Evolutionary conservation across 2,329 filamentous ascomycete species (phyloP).

Genomic region (Magnaporthales sp.): DNA sequence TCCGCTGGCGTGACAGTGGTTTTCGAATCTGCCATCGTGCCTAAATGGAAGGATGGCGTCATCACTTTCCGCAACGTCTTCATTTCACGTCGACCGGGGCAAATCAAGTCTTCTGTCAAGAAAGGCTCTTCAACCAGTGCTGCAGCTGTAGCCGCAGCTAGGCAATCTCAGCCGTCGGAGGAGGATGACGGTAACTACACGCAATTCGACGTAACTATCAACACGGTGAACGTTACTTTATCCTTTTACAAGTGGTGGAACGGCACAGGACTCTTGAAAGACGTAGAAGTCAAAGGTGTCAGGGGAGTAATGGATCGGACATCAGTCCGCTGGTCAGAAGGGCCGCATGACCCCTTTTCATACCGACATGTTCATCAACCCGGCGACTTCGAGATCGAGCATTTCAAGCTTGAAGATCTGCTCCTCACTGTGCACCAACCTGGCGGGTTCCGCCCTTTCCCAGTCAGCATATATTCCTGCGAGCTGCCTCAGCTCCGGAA

Average conservation of each 20-base stretch:
- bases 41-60: slow-evolving; percentile 88
- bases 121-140: slow-evolving; percentile 84
- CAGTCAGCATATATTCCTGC: slow-evolving; percentile 91
- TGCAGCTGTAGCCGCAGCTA: slow-evolving; percentile 75
- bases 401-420: slow-evolving; percentile 92
- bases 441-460: slow-evolving; percentile 83
- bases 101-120: slow-evolving; percentile 71
- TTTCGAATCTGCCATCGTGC: slow-evolving; percentile 96
- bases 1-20: slow-evolving; percentile 90
- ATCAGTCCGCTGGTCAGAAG: slow-evolving; percentile 62
- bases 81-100: slow-evolving; percentile 82
- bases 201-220: slow-evolving; percentile 91
- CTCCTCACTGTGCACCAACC: slow-evolving; percentile 89
- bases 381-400: slow-evolving; percentile 94
- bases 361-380: slow-evolving; percentile 82
- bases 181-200: slow-evolving; percentile 92
- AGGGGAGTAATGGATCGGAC: slow-evolving; percentile 88
- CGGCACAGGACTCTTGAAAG: slow-evolving; percentile 80
- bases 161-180: slow-evolving; percentile 33
- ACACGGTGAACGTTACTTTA: slow-evolving; percentile 89
- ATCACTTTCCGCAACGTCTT: slow-evolving; percentile 97
- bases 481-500: slow-evolving; percentile 88
- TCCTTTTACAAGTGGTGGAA: slow-evolving; percentile 99
- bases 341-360: slow-evolving; percentile 69
- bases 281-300: slow-evolving; percentile 91